phyloP scores from a whole-genome alignment of 2,329 filamentous ascomycete species.

The Cercospora citrullina region DNA sequence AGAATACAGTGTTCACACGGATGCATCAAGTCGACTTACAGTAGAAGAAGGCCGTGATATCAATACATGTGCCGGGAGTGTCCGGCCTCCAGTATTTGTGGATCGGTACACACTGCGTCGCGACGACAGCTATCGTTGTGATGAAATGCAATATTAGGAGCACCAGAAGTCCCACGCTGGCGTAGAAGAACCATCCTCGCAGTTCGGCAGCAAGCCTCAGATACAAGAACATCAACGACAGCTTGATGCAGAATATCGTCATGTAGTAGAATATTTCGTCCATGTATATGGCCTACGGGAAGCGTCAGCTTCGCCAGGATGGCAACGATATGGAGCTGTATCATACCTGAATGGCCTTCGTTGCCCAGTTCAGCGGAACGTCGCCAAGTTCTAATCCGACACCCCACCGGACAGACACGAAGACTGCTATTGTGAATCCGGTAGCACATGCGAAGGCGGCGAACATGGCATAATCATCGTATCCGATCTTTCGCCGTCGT shows the following conservation, averaged over 20 bases:
- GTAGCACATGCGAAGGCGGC: slow-evolving; percentile 25
- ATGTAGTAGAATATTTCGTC: slow-evolving; percentile 43
- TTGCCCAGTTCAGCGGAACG: slow-evolving; percentile 24
- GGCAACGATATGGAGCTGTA: neutral
- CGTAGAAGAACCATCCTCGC: slow-evolving; percentile 25
- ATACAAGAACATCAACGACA: slow-evolving; percentile 45
- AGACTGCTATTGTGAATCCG: slow-evolving; percentile 24
- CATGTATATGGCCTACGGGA: slow-evolving; percentile 29
- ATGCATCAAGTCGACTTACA: slow-evolving; percentile 15
- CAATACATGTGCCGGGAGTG: slow-evolving; percentile 38
- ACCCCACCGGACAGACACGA: slow-evolving; percentile 29
- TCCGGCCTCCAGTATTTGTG: slow-evolving; percentile 37
- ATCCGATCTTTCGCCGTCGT: slow-evolving; percentile 23
- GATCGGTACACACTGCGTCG: slow-evolving; percentile 42
- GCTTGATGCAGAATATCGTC: slow-evolving; percentile 45
- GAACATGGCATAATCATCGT: slow-evolving; percentile 29
- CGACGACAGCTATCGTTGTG: slow-evolving; percentile 38
- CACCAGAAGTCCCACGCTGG: slow-evolving; percentile 38
- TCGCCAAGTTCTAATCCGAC: slow-evolving; percentile 23
- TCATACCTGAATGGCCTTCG: slow-evolving; percentile 26
- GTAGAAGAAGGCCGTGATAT: slow-evolving; percentile 40
- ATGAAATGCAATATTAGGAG: slow-evolving; percentile 40
- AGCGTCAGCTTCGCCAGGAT: neutral
- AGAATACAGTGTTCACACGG: neutral
- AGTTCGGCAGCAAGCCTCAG: slow-evolving; percentile 38